Evolutionary conservation across 1,284 basidiomycete genomes (phyloP), one percentile per base, ranked within the genome.

Genomic region (Ceratobasidium sp.): DNA sequence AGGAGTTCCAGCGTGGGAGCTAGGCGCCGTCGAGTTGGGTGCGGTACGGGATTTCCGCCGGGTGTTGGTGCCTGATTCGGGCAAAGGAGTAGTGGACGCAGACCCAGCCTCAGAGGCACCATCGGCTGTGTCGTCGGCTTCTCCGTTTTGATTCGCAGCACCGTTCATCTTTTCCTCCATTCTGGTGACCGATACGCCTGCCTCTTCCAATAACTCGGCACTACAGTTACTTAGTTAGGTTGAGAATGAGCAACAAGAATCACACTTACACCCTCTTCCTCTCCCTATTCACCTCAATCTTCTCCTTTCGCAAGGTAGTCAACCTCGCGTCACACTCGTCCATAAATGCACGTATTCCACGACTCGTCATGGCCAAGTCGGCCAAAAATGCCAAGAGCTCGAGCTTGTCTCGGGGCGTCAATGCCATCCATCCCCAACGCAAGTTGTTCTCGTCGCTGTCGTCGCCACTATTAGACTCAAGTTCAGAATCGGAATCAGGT

Each of bases 231-330:
- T 16, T 39, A 19, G 46, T 8, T 14, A 29, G 27, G 74, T 71
- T 8, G 70, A 68, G 25, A 56, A 42, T 66, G 39, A 56, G 41
- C 52, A 8, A 42, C 47, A 49, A 68, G 21, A 14, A 36, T 4
- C 67, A 46, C 30, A 85, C 92, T 80, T 77, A 94, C 92, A 88
- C 83, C 75, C 89, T 87, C 78, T 93, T 95, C 79, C 90, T 89
- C 73, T 88, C 83, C 71, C 95, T 83, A 77, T 95, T 95, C 60
- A 95, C 86, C 73, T 99, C 96, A 41, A 96, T 92, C 77, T 95
- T 93, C 77, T 96, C 93, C 80, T 99, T 99, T 72, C 96, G 82
- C 58, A 97, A 82, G 49, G 95, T 91, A 9, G 97, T 98, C 70
- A 99, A 79, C 72, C 90, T 87, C 73, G 89, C 85, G 74, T 95